Base-by-base conservation (phyloP, 306 rosid species). In the Quercus aquifolioides region DNA sequence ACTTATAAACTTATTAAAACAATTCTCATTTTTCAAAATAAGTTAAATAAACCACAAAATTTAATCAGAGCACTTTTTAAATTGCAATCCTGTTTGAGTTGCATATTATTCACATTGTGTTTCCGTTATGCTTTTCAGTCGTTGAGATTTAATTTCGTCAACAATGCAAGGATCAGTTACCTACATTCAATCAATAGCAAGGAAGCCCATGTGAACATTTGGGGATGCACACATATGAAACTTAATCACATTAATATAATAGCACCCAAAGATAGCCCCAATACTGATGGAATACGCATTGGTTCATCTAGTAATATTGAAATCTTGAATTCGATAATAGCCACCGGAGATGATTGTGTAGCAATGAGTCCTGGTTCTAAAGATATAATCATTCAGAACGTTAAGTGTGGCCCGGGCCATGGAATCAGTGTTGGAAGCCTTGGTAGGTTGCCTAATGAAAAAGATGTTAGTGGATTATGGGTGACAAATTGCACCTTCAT, bases 401-500 rank as follows among this genome's bases (percentile, higher is more conserved):
- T 81, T 18, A 38, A 20, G 7, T 83, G 89, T 4, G 87, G 89
- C 6, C 87, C 87, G 0, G 87, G 89, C 69, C 87, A 84, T 20
- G 87, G 87, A 65, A 84, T 87, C 26, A 87, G 87, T 33, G 35
- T 87, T 1, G 87, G 87, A 6, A 86, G 90, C 70, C 80, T 86
- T 11, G 81, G 85, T 35, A 35, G 8, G 8, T 5, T 1, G 7
- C 41, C 41, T 35, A 35, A 35, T 35, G 41, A 35, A 35, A 5
- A 35, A 1, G 41, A 35, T 35, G 41, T 35, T 5, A 35, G 41
- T 35, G 41, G 41, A 6, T 35, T 35, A 35, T 35, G 1, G 0
- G 74, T 86, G 10, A 77, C 31, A 19, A 21, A 80, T 25, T 54
- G 76, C 25, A 80, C 25, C 3, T 83, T 86, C 18, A 1, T 11